These are phyloP conservation scores for Scopulariopsis brevicaulis DNA, from an alignment of 2,329 filamentous ascomycete genomes.

Conservation along the genomic window DNA sequence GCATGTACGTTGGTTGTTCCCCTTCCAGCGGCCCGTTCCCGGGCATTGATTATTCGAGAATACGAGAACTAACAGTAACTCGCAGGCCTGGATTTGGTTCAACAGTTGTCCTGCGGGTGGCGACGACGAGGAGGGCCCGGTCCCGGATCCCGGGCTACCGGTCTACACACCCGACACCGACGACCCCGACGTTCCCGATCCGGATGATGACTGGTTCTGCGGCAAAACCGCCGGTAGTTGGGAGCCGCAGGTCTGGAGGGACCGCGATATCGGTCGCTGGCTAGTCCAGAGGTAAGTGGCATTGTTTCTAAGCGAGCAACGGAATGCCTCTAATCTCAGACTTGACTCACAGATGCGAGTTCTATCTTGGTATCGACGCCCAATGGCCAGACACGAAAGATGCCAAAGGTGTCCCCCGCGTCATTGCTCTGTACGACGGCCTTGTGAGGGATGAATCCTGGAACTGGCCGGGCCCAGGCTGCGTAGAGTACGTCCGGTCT, in stretches of 20 bases:
- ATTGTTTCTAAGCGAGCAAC: too few species aligned
- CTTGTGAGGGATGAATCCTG: not conserved
- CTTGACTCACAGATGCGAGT: not conserved
- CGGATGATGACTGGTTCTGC: slow-evolving; percentile 4
- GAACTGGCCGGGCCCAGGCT: slow-evolving; percentile 4
- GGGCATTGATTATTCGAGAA: too few species aligned
- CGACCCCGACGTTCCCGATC: not conserved
- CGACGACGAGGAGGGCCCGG: slow-evolving; percentile 1
- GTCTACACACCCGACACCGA: not conserved
- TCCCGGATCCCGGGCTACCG: slow-evolving; percentile 1
- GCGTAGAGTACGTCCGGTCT: not conserved
- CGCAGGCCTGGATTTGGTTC: slow-evolving; percentile 4
- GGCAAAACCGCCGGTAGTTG: not conserved
- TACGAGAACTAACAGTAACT: not conserved
- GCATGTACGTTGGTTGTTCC: not conserved
- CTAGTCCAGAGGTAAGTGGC: not conserved
- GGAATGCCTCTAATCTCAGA: too few species aligned
- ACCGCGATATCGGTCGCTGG: slow-evolving; percentile 1
- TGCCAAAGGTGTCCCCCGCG: slow-evolving; percentile 1
- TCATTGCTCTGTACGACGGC: slow-evolving; percentile 3
- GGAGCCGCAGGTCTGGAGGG: not conserved
- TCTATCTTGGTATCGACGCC: not conserved
- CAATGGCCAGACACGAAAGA: slow-evolving; percentile 2
- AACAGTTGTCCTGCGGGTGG: slow-evolving; percentile 5
- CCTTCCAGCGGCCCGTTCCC: too few species aligned